Conservation (phyloP, 371 early-diverging fungal genomes). For the Phascolomyces articulosus region DNA sequence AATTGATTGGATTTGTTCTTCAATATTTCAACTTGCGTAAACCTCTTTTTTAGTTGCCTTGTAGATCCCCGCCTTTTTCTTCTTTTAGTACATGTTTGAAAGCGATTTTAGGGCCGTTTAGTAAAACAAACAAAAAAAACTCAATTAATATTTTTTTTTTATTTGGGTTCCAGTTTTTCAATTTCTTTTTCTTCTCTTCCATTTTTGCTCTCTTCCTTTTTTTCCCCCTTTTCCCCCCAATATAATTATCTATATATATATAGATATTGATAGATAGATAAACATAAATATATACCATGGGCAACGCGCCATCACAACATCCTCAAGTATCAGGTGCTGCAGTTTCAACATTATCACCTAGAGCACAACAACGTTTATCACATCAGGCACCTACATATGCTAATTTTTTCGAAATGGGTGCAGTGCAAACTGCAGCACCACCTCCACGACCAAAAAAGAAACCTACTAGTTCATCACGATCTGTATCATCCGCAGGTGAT, state of each 20-base stretch:
- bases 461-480: not conserved
- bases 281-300: slow-evolving; percentile 14
- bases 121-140: too few relatives aligned
- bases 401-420: slow-evolving; percentile 25
- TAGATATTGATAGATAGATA: not conserved
- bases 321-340: slow-evolving; percentile 16
- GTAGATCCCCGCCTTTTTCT: slow-evolving; percentile 3
- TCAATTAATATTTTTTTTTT: too few relatives aligned
- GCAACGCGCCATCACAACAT: slow-evolving; percentile 24
- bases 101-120: too few relatives aligned
- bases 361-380: slow-evolving; percentile 26
- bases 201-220: not conserved
- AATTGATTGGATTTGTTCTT: slow-evolving; percentile 15
- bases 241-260: not conserved
- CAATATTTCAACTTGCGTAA: slow-evolving; percentile 1
- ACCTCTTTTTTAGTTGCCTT: not conserved
- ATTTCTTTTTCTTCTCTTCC: not conserved
- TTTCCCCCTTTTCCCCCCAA: not conserved
- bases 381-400: slow-evolving; percentile 14
- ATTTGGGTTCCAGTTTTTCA: too few relatives aligned
- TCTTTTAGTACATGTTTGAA: too few relatives aligned
- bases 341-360: slow-evolving; percentile 17
- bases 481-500: not conserved
- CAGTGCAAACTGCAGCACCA: slow-evolving; percentile 11
- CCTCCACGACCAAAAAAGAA: slow-evolving; percentile 12